Conservation (phyloP, 176 grass and related monocot genomes). For the Eleusine coracana region DNA sequence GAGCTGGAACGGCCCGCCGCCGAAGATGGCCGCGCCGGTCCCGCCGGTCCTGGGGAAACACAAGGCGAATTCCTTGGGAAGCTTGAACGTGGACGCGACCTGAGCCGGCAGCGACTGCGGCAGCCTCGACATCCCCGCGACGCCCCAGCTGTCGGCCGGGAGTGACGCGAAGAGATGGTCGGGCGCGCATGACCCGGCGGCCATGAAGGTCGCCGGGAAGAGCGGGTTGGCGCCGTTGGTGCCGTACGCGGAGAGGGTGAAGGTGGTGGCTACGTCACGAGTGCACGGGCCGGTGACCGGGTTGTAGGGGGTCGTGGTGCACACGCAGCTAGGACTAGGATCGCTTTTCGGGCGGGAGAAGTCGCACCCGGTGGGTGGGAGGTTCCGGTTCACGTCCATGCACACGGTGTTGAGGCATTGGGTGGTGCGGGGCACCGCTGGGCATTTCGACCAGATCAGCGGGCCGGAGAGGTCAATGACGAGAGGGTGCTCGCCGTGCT, state of each 20-base stretch:
- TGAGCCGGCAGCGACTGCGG: conserved; percentile 40
- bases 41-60: conserved; percentile 39
- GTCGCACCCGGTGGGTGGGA: background rate
- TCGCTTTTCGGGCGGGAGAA: too few relatives aligned
- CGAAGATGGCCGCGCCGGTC: conserved; percentile 48
- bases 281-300: conserved; percentile 17
- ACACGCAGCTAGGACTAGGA: too few relatives aligned
- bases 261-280: conserved; percentile 14
- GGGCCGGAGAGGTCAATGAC: conserved; percentile 38
- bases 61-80: conserved; percentile 43
- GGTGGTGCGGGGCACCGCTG: conserved; percentile 5
- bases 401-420: background rate
- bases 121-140: conserved; percentile 34
- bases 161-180: background rate
- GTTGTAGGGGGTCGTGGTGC: background rate
- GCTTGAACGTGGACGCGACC: background rate
- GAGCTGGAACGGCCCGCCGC: conserved; percentile 41
- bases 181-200: conserved; percentile 27
- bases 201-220: background rate
- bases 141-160: background rate
- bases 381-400: background rate
- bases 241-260: conserved; percentile 28
- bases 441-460: conserved; percentile 37
- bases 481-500: conserved; percentile 19
- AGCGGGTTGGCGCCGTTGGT: conserved; percentile 62